phyloP scores from a whole-genome alignment of 768 basidiomycete genomes.

The Trametes meyenii region DNA sequence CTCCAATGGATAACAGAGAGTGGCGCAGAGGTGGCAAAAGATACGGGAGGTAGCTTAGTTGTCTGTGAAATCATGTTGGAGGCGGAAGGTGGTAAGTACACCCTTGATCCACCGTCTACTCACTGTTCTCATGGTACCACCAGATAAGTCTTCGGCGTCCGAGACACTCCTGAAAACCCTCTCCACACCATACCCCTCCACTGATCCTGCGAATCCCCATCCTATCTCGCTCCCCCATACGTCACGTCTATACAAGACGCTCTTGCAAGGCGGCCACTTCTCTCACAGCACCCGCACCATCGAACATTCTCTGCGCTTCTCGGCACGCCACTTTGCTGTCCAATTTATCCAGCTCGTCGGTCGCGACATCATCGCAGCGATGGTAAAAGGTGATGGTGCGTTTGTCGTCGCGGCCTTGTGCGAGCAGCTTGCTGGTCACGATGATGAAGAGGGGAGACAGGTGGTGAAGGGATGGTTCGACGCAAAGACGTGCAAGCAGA shows the following conservation, averaged over 20 bases:
- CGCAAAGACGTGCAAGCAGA: slow-evolving; percentile 44
- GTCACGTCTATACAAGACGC: slow-evolving; percentile 83
- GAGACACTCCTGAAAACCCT: slow-evolving; percentile 63
- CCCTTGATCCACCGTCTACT: background rate
- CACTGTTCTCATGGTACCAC: background rate
- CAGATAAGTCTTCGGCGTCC: slow-evolving; percentile 73
- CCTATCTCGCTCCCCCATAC: slow-evolving; percentile 82
- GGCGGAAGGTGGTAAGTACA: slow-evolving; percentile 74
- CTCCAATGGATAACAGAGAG: slow-evolving; percentile 69
- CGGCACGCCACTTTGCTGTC: slow-evolving; percentile 59
- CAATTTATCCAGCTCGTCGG: slow-evolving; percentile 59
- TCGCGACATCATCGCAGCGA: slow-evolving; percentile 50
- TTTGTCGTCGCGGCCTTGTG: slow-evolving; percentile 79
- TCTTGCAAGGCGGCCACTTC: slow-evolving; percentile 91
- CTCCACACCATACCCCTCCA: slow-evolving; percentile 55
- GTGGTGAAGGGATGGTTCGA: slow-evolving; percentile 63
- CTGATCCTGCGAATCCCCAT: slow-evolving; percentile 54
- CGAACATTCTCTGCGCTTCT: slow-evolving; percentile 55
- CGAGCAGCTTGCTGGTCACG: slow-evolving; percentile 39
- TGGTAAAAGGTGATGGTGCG: slow-evolving; percentile 65
- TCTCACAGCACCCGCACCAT: slow-evolving; percentile 61
- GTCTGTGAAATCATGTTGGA: slow-evolving; percentile 83
- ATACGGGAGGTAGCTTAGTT: slow-evolving; percentile 80
- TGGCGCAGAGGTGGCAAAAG: slow-evolving; percentile 63
- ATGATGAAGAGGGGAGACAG: slow-evolving; percentile 44